Evolutionary conservation across 2,329 filamentous ascomycete genomes (phyloP), one percentile per base, ranked within the genome.

Genomic region (Sporothrix euskadiensis): DNA sequence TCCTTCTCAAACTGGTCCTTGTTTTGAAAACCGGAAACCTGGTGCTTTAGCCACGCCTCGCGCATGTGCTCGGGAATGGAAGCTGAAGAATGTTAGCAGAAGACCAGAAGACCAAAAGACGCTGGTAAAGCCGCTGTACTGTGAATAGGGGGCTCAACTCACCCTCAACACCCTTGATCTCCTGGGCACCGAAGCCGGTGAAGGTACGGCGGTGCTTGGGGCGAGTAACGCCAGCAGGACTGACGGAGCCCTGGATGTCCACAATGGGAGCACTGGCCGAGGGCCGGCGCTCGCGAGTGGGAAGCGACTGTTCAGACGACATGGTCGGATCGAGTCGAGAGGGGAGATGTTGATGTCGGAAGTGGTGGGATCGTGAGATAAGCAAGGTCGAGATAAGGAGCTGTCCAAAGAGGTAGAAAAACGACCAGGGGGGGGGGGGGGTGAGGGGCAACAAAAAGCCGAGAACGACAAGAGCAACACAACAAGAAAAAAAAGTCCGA

Each of bases 201-300:
- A 93, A 92, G n/a, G 95, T 98, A 78, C 96, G 90, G 87, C 94
- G 98, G 85, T 99, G 96, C 85, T 98, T 99, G 63, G 96, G 96
- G 75, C 96, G 88, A 35, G 88, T 89, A 83, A 92, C 91, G 81
- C 97, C 95, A 57, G 91, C 91, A 56, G 94, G 94, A n/a, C 92
- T 92, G 73, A 98, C 89, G 22, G 93, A 91, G 76, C 94, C 94
- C 82, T 93, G 88, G 75, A 98, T 91, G 80, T 97, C 94, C 76
- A 92, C 89, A 78, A 98, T 91, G 65, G 94, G 94, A 78, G 93
- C 93, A 77, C 92, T 90, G 73, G 88, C 91, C 26, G 94, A 97
- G 74, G 92, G 94, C 77, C 89, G 92, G 78, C 94, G 91, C 86
- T 97, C 90, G 77, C 93, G 88, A 56, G 84, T 83, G 71, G 88